Conservation (phyloP, 345 rosid species). For the Moringa oleifera region DNA sequence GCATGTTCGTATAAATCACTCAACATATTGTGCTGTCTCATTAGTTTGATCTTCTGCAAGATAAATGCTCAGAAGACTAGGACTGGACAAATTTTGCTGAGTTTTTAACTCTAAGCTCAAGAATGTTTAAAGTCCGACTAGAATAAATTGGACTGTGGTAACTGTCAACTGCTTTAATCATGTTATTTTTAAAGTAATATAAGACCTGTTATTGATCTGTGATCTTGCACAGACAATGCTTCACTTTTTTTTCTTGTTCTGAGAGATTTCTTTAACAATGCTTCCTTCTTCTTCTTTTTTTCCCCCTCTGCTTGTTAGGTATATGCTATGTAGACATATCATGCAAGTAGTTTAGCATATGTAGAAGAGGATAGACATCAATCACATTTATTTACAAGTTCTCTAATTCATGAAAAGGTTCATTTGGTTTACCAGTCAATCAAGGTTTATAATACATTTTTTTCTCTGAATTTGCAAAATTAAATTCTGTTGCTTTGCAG, state of each 20-base stretch:
- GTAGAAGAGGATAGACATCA: too few species aligned
- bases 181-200: background rate
- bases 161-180: background rate
- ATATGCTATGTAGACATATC: too few species aligned
- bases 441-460: background rate
- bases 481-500: slow-evolving; percentile 28
- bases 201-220: background rate
- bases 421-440: background rate
- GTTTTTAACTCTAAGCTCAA: background rate
- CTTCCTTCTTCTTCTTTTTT: too few species aligned
- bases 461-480: background rate
- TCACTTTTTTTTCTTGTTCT: background rate
- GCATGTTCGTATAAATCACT: background rate
- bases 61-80: background rate
- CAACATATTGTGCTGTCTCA: background rate
- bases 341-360: too few species aligned
- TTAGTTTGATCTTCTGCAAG: background rate
- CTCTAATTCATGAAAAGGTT: background rate
- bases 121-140: background rate
- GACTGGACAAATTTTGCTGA: background rate
- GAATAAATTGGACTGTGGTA: background rate
- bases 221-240: too few species aligned
- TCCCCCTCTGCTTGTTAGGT: too few species aligned
- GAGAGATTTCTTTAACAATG: background rate
- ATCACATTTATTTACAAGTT: background rate